Evolutionary conservation across 2,329 filamentous ascomycete species (phyloP).

Genomic region (Magnaporthiopsis poae): DNA sequence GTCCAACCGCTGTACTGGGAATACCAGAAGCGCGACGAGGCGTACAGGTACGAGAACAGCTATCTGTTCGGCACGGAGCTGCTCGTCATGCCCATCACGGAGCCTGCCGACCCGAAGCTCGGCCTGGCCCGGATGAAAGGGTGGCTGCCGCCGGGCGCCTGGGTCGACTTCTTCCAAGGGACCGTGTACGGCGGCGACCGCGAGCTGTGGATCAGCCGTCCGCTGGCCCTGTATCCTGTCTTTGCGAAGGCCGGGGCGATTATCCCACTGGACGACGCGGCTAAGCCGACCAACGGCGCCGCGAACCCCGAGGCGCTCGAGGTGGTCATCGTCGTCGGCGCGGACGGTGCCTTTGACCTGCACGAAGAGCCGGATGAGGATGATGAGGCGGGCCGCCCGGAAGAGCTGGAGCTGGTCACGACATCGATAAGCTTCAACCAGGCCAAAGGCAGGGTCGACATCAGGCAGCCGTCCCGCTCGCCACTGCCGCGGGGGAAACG

Average conservation of each 20-base stretch:
- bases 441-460: not conserved
- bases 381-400: too few species aligned
- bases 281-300: conserved; percentile 35
- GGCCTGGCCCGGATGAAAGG: conserved; percentile 37
- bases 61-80: conserved; percentile 50
- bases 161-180: conserved; percentile 50
- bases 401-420: too few species aligned
- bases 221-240: conserved; percentile 40
- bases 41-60: conserved; percentile 47
- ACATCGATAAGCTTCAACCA: not conserved
- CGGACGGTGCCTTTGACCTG: conserved; percentile 38
- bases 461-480: too few species aligned
- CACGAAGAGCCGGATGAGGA: conserved; percentile 31
- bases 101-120: conserved; percentile 35
- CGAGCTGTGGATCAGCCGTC: conserved; percentile 40
- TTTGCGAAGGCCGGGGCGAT: conserved; percentile 48
- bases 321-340: conserved; percentile 36
- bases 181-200: conserved; percentile 48
- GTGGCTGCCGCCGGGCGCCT: conserved; percentile 47
- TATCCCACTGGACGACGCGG: conserved; percentile 40
- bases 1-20: conserved; percentile 56
- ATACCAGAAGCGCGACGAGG: conserved; percentile 39
- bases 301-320: conserved; percentile 37
- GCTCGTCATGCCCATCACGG: conserved; percentile 46
- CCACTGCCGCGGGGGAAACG: too few species aligned